Evolutionary conservation across 352 stramenopile genomes (phyloP), one percentile per base, ranked within the genome.

Genomic region (Phytophthora crassamura): DNA sequence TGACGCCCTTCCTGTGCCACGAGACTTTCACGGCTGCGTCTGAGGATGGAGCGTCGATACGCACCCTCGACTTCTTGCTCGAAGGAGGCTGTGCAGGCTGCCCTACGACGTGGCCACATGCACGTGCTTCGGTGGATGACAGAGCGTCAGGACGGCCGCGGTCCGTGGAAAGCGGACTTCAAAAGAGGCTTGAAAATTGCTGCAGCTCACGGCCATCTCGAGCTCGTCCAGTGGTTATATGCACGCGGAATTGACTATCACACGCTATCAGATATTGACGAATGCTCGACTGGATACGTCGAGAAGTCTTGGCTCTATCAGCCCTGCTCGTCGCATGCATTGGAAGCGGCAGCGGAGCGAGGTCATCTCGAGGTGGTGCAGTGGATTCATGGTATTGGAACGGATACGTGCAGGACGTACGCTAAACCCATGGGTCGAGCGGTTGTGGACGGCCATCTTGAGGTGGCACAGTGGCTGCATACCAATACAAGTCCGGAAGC

Each of bases 41-140:
- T 38, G 34, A 64, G 16, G 7, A 11, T 2, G 34, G 43, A 16
- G 34, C 33, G 33, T 55, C 54, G n/a, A 11, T n/a, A 30, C 18
- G 28, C 5, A 43, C 28, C n/a, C 56, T 64, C 9, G 25, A 49
- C 1, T 39, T 55, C 9, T 41, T 64, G 40, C 45, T 56, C 7
- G 15, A 22, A 8, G 9, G 14, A 59, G 11, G 47, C 47, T 5
- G 38, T 52, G 15, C 3, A 3, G 10, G 28, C 45, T 18, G 38
- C 35, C 5, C 25, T 32, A 38, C 16, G 30, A 41, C 36, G 56
- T 18, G 47, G 47, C 18, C 30, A 65, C 38, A 4, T 58, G 16
- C n/a, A 58, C 2, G 46, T 65, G 30, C 32, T 65, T 20, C 28
- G 42, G 3, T 65, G 57, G 46, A 65, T 65, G 56, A 41, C 9